Evolutionary conservation across 2,329 filamentous ascomycete genomes (phyloP), one percentile per base, ranked within the genome.

Genomic region (Sarocladium strictum): DNA sequence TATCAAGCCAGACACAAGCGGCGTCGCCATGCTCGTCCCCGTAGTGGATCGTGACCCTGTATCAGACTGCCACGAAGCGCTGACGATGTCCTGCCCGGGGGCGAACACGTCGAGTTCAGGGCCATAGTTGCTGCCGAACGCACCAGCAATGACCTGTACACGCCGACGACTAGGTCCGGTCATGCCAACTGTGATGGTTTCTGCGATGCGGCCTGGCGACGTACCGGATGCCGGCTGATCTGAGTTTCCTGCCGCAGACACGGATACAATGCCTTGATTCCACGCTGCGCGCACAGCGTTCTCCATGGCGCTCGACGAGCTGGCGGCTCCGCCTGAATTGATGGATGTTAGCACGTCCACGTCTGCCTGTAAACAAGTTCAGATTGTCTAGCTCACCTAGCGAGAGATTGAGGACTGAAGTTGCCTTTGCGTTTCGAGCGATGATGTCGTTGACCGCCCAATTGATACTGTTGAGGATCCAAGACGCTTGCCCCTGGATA

Each of bases 1-100:
- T 29, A 60, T 79, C 23, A 87, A 69, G 27, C 84, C 84, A 29
- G 77, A 73, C 56, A 86, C 72, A 63, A 85, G 83, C 1, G 84
- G 84, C 3, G 75, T 70, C 3, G 83, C 80, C 83, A 86, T 86
- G 19, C 76, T 82, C 12, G 84, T 87, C 5, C 47, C 47, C 3
- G 27, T 51, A 7, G 27, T 51, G 10, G 10, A 5, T 14, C 27
- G 11, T n/a, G 47, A 19, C 3, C 26, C 47, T 33, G 47, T 33
- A 29, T 51, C 47, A 32, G 47, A 51, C 14, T 19, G n/a, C 27
- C 17, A 33, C 3, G 27, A 32, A 21, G 47, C 47, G 27, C 47
- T 51, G 7, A 33, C n/a, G 29, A 51, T 67, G 56, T 58, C 60
- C 40, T 68, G 65, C 19, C 79, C 79, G 2, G 79, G 77, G 4